Conservation (phyloP, 345 rosid species). For the Corchorus capsularis region DNA sequence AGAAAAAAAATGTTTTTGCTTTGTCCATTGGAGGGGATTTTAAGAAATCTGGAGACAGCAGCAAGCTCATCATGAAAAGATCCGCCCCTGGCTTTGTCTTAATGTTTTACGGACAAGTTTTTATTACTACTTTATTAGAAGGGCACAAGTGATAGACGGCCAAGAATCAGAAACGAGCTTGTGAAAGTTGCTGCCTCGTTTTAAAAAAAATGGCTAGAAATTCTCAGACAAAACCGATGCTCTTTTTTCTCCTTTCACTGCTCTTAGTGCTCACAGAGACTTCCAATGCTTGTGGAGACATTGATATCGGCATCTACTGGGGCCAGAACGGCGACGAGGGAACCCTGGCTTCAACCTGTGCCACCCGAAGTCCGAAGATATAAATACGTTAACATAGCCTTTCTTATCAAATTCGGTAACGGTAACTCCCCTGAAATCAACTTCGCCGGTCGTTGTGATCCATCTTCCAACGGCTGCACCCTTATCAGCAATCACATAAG, state of each 20-base stretch:
- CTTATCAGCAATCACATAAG: conserved; percentile 37
- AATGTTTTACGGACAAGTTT: too few relatives aligned
- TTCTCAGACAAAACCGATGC: background rate
- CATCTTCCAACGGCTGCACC: conserved; percentile 42
- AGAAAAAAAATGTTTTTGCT: too few relatives aligned
- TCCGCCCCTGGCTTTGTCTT: too few relatives aligned
- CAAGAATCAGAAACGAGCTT: too few relatives aligned
- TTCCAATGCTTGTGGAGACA: conserved; percentile 28
- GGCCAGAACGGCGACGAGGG: conserved; percentile 66
- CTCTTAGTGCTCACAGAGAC: background rate
- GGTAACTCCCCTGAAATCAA: conserved; percentile 52
- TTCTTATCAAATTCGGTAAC: conserved; percentile 53
- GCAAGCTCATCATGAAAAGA: too few relatives aligned
- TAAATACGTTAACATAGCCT: too few relatives aligned
- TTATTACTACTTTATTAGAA: too few relatives aligned
- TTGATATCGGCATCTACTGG: conserved; percentile 50
- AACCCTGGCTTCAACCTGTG: conserved; percentile 47
- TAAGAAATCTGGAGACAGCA: too few relatives aligned
- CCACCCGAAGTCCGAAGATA: conserved; percentile 53
- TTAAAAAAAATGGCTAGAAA: conserved; percentile 1
- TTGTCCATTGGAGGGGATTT: too few relatives aligned
- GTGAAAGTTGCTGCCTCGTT: too few relatives aligned
- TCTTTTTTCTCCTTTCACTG: conserved; percentile 22
- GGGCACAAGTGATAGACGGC: too few relatives aligned
- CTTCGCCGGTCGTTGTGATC: conserved; percentile 67